A percentile compares a stretch with the other conserved stretches of the same genome.
phyloP scores from a whole-genome alignment of 768 basidiomycete genomes.

The Pisolithus tinctorius region DNA sequence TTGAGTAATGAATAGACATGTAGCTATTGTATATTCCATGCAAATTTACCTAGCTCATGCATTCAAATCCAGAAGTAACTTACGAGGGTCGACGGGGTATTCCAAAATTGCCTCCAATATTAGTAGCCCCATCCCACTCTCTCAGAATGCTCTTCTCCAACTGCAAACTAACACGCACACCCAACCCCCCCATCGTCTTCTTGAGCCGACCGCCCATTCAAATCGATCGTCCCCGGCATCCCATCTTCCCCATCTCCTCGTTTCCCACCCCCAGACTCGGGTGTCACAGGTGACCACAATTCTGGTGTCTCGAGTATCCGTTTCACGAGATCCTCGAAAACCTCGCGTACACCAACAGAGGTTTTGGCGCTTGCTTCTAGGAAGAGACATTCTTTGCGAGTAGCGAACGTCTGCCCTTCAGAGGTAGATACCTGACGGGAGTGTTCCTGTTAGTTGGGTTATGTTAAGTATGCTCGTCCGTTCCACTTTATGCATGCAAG shows the following conservation, averaged over 20 bases:
- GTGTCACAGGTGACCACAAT: constrained; percentile 52
- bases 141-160: neutral
- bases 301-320: constrained; percentile 80
- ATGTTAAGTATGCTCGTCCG: neutral
- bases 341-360: constrained; percentile 70
- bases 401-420: constrained; percentile 78
- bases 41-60: no score
- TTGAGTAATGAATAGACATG: no score
- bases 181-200: constrained; percentile 24
- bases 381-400: constrained; percentile 77
- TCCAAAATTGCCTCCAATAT: no score
- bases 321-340: constrained; percentile 71
- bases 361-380: constrained; percentile 94
- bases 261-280: constrained; percentile 7
- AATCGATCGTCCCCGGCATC: constrained; percentile 41
- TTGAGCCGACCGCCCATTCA: constrained; percentile 14
- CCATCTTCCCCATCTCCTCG: constrained; percentile 14
- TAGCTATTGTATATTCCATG: no score
- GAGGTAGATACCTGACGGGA: constrained; percentile 77
- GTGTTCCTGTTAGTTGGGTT: constrained; percentile 55
- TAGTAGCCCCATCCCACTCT: no score
- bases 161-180: constrained; percentile 13
- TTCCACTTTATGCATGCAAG: no score
- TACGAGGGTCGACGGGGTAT: no score
- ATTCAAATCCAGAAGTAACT: no score